A percentile compares a stretch with the other conserved stretches of the same genome.
Evolutionary conservation across 2,329 filamentous ascomycete species (phyloP).

Genomic region (Shiraia bambusicola): DNA sequence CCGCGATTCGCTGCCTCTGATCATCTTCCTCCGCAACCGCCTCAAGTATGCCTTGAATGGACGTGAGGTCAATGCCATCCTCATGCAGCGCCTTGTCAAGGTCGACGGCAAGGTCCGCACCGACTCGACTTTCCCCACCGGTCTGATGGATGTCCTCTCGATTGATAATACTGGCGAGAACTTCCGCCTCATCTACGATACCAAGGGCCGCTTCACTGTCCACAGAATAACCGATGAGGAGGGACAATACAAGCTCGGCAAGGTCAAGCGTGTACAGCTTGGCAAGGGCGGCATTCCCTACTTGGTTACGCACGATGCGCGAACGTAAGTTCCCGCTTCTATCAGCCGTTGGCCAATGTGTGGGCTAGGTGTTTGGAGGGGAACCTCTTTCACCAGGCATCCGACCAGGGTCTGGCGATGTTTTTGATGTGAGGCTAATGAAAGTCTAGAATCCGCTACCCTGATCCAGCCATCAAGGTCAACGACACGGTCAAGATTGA

Average conservation of each 20-base stretch:
- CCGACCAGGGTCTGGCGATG: conserved; percentile 94
- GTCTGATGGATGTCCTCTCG: conserved; percentile 99
- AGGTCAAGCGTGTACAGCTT: conserved; percentile 99
- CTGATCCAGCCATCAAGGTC: conserved; percentile 97
- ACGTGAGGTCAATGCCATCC: conserved; percentile 95
- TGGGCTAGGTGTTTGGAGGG: conserved; percentile 42
- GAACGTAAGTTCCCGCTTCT: conserved; percentile 99
- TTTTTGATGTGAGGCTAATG: conserved; percentile 45
- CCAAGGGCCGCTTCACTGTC: conserved; percentile 99
- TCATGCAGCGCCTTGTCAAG: conserved; percentile 99
- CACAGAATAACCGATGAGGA: conserved; percentile 99
- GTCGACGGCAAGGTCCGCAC: conserved; percentile 99
- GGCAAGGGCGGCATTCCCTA: conserved; percentile 99
- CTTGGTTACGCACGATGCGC: conserved; percentile 99
- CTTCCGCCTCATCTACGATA: conserved; percentile 99
- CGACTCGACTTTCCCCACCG: conserved; percentile 93
- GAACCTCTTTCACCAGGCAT: conserved; percentile 77
- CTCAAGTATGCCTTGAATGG: conserved; percentile 99
- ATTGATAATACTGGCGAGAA: conserved; percentile 99
- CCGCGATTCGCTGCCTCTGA: conserved; percentile 96
- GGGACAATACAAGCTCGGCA: conserved; percentile 99
- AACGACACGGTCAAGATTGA: conserved; percentile 99
- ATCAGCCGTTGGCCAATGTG: conserved; percentile 92
- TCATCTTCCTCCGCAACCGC: conserved; percentile 78
- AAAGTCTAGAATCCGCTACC: conserved; percentile 87